A percentile compares a stretch with the other conserved stretches of the same genome.
phyloP scores from a whole-genome alignment of 331 rosid species.

The Prunus yedoensis region DNA sequence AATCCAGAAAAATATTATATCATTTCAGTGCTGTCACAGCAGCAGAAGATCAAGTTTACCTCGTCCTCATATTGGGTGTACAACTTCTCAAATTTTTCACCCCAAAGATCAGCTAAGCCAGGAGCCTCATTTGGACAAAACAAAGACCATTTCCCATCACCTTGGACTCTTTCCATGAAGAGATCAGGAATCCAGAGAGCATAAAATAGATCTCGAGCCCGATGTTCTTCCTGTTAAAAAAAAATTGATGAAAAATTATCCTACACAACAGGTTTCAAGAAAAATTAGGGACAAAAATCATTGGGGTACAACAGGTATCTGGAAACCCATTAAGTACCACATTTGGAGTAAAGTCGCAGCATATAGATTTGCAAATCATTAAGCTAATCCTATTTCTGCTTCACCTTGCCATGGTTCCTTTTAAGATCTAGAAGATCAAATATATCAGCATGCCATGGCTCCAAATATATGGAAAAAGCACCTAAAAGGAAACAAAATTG shows the following conservation, averaged over 20 bases:
- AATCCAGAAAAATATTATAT: background rate
- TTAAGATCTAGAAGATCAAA: conserved; percentile 82
- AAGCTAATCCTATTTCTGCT: background rate
- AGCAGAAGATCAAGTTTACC: conserved; percentile 39
- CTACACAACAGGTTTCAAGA: background rate
- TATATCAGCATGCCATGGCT: conserved; percentile 97
- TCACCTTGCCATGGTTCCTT: conserved; percentile 85
- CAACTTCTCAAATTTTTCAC: conserved; percentile 73
- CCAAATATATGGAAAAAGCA: conserved; percentile 94
- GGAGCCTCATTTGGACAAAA: conserved; percentile 93
- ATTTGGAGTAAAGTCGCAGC: too few species aligned
- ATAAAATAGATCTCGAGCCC: conserved; percentile 92
- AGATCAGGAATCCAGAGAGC: conserved; percentile 98
- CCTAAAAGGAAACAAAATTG: conserved; percentile 42
- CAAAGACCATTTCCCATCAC: conserved; percentile 77
- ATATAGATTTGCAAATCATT: background rate
- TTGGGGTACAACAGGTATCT: background rate
- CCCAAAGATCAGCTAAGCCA: conserved; percentile 96
- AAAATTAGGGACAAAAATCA: background rate
- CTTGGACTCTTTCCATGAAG: conserved; percentile 91
- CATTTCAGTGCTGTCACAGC: background rate
- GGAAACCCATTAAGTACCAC: background rate
- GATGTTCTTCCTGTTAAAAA: conserved; percentile 71
- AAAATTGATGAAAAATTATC: background rate
- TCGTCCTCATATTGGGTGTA: conserved; percentile 60